Base-by-base conservation (phyloP, 2,329 filamentous ascomycete genomes). In the Aschersonia sp. region DNA sequence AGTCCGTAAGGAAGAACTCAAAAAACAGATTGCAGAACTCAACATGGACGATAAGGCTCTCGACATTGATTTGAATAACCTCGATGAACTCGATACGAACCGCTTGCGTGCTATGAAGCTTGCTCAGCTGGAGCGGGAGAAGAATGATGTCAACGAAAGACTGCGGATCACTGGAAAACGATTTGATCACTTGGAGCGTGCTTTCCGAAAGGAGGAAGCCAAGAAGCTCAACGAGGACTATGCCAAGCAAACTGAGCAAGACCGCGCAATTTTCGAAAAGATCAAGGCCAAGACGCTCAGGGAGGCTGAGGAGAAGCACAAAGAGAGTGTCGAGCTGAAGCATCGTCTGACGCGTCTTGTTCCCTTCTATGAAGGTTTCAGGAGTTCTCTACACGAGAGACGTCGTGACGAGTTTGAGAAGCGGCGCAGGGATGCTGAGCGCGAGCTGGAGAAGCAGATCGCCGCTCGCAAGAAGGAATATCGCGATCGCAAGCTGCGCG, bases 371-470 rank as follows among this genome's bases (percentile, higher is more conserved):
- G 87, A 92, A 64, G 69, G 71, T 8, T 97, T 95, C 77, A 81
- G 85, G 60, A 74, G 82, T 54, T 81, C 82, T 44, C 79, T 98
- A 47, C 85, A 86, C 52, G 83, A 92, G 65, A 83, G 87, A 61
- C 86, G 90, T 57, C 87, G 87, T 61, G 85, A 94, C 57, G 88
- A 97, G 66, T 98, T 97, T 56, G 92, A 97, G 75, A 90, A 85
- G 72, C 85, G 89, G 54, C 86, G 86, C 61, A 88, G 84, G 64
- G 83, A 87, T 59, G 92, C 92, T 32, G 88, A 97, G 73, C 81
- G 84, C 54, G 92, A 98, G 63, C 77, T 97, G 49, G 86, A 97
- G 72, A 84, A 84, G 66, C 87, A 94, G 71, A 94, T 95, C 67
- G 78, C 83, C 40, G 77, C 81, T 54, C 86, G 92, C 59, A 82